A percentile compares a stretch with the other conserved stretches of the same genome.
Conservation (phyloP, 1,139 yeast genomes). For the Candida sanyaensis region DNA sequence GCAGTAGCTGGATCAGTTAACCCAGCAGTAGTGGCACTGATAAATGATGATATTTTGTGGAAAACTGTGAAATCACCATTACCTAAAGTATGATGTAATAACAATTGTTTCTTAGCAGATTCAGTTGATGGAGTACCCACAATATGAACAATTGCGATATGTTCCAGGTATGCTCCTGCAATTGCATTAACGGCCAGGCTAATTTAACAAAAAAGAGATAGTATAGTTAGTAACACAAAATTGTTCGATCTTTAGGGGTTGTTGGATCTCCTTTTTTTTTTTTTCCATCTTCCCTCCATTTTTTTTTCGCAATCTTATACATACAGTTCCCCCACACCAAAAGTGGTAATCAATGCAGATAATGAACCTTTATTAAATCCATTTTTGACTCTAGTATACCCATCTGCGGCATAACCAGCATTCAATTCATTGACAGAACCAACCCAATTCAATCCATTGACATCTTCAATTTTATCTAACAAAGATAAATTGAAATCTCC, state of each 20-base stretch:
- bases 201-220: neutral
- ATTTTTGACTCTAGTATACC: slow-evolving; percentile 30
- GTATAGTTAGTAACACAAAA: neutral
- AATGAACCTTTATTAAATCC: slow-evolving; percentile 27
- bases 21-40: slow-evolving; percentile 65
- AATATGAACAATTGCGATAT: slow-evolving; percentile 41
- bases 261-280: neutral
- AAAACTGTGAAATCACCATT: slow-evolving; percentile 49
- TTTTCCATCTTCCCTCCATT: neutral
- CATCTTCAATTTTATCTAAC: slow-evolving; percentile 41
- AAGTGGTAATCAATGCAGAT: slow-evolving; percentile 40
- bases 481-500: slow-evolving; percentile 43
- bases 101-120: slow-evolving; percentile 39
- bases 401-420: slow-evolving; percentile 47
- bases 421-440: slow-evolving; percentile 47
- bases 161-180: slow-evolving; percentile 46
- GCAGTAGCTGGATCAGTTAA: slow-evolving; percentile 64
- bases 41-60: slow-evolving; percentile 58
- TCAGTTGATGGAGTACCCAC: slow-evolving; percentile 44
- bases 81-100: slow-evolving; percentile 48
- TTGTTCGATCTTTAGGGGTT: neutral
- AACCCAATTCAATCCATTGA: slow-evolving; percentile 40
- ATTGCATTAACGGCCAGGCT: slow-evolving; percentile 39
- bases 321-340: slow-evolving; percentile 33
- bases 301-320: slow-evolving; percentile 1